A percentile compares a stretch with the other conserved stretches of the same genome.
phyloP scores from a whole-genome alignment of 2,329 filamentous ascomycete genomes.

The Blumeria hordei region DNA sequence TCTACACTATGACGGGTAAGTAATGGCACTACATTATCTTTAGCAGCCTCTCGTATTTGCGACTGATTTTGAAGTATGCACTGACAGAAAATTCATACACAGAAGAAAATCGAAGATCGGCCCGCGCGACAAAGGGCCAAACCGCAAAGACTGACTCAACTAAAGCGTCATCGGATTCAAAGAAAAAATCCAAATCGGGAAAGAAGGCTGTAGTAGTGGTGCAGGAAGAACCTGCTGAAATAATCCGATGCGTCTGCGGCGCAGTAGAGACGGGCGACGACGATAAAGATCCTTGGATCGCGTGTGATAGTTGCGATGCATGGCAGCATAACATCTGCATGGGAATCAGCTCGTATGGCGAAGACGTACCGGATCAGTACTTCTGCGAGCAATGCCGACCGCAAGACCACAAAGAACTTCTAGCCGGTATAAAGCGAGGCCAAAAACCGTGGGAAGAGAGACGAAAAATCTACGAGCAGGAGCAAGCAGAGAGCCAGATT shows the following conservation, averaged over 20 bases:
- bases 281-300: slow-evolving; percentile 78
- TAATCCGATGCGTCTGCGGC: slow-evolving; percentile 86
- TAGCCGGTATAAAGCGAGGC: slow-evolving; percentile 54
- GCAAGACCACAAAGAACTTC: slow-evolving; percentile 43
- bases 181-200: slow-evolving; percentile 25
- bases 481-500: slow-evolving; percentile 26
- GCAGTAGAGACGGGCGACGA: slow-evolving; percentile 68
- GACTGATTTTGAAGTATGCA: background rate
- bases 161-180: slow-evolving; percentile 21
- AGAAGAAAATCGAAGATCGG: slow-evolving; percentile 80
- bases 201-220: slow-evolving; percentile 23
- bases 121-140: slow-evolving; percentile 88
- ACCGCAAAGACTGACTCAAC: slow-evolving; percentile 58
- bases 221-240: slow-evolving; percentile 23
- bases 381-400: slow-evolving; percentile 82
- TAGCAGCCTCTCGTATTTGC: background rate
- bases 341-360: slow-evolving; percentile 51
- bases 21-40: slow-evolving; percentile 11
- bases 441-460: slow-evolving; percentile 69
- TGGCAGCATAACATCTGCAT: slow-evolving; percentile 98
- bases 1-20: slow-evolving; percentile 33
- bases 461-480: slow-evolving; percentile 31
- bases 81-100: slow-evolving; percentile 7
- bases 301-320: slow-evolving; percentile 72
- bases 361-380: slow-evolving; percentile 62